Base-by-base conservation (phyloP, 345 rosid genomes). In the Barbarea vulgaris region DNA sequence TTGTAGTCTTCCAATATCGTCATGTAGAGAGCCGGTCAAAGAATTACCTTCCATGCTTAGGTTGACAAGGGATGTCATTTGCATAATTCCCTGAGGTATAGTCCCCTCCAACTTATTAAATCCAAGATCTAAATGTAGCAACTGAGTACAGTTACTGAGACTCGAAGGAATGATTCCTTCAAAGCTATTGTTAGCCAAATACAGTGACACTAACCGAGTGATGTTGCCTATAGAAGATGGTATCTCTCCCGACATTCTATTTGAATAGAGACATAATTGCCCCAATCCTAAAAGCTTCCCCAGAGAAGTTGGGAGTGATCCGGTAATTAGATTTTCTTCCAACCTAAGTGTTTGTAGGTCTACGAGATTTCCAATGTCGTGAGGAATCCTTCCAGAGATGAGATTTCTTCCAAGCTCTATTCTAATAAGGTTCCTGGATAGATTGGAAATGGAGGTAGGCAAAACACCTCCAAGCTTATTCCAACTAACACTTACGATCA, bases 401-500 rank as follows among this genome's bases (percentile, higher is more conserved):
- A 33, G 1, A 22, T 51, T 67, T 14, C 0, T 2, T 19, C 0
- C 9, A 67, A 67, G 17, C 7, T 0, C 0, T 39, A 53, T 25
- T 1, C 0, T 0, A 0, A 2, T 1, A 12, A 68, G 51, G 12
- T 24, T 24, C 0, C 0, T 24, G 1, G 73, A 54, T 0, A 68
- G 12, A 54, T 68, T 68, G 4, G 6, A 2, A 25, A 54, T 69
- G 13, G 53, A 53, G 9, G 24, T 4, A 24, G 72, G 50, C 15
- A 70, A 27, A 1, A 11, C 0, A 56, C 74, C 74, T 1, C 65
- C 65, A 17, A 70, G 39, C 44, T 1, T 57, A 21, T 58, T 70
- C 0, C 0, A 0, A 27, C 27, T 3, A 9, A 58, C 13, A 8
- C 0, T 0, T 19, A 70, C 5, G 0, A 0, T 12, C 1, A 30